phyloP scores from a whole-genome alignment of 1,284 basidiomycete species.

The Melampsora americana region DNA sequence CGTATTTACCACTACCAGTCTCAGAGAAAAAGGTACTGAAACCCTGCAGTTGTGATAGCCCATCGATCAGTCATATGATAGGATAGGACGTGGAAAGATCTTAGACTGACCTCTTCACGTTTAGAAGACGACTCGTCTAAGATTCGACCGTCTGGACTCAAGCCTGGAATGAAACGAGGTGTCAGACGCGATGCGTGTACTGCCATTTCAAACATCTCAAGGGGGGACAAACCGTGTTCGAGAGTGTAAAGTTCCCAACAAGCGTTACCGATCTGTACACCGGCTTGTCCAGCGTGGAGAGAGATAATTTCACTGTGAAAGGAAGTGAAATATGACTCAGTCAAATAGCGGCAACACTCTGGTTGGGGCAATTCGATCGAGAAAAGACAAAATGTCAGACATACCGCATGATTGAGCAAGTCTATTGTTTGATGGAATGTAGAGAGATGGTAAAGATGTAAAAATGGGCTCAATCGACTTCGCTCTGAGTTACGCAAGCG shows the following conservation, averaged over 20 bases:
- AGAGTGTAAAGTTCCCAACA: conserved; percentile 83
- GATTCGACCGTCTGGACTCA: conserved; percentile 53
- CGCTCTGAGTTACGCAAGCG: conserved; percentile 16
- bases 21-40: conserved; percentile 78
- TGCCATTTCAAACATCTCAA: conserved; percentile 31
- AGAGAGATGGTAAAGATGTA: background rate
- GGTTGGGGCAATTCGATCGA: background rate
- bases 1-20: conserved; percentile 73
- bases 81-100: background rate
- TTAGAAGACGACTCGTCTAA: conserved; percentile 51
- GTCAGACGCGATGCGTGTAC: conserved; percentile 19
- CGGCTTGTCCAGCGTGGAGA: conserved; percentile 88
- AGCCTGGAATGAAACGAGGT: conserved; percentile 1
- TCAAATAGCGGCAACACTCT: background rate
- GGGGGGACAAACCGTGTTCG: conserved; percentile 81
- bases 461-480: background rate
- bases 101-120: conserved; percentile 50
- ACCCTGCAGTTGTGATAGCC: conserved; percentile 67
- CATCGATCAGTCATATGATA: background rate
- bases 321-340: background rate
- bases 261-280: conserved; percentile 94
- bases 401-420: background rate
- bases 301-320: conserved; percentile 68
- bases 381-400: background rate
- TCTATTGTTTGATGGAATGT: background rate